Conservation (phyloP, 176 grass and related monocot genomes). For the Carex pumila region DNA sequence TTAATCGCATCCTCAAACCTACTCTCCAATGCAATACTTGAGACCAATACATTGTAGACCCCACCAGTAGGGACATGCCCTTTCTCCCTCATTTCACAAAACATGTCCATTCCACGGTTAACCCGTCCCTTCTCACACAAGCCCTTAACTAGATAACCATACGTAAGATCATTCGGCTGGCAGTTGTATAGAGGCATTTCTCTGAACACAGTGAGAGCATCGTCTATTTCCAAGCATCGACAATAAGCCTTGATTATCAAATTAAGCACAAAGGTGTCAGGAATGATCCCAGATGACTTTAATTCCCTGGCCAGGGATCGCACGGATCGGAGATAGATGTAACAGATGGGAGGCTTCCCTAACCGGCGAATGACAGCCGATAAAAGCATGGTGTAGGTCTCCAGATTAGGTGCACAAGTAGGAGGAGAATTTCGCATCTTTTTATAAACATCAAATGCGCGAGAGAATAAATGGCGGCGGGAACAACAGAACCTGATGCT, state of each 20-base stretch:
- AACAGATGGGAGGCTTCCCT: conserved; percentile 56
- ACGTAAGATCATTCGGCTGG: conserved; percentile 74
- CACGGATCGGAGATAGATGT: conserved; percentile 75
- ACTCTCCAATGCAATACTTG: conserved; percentile 57
- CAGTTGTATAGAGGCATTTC: conserved; percentile 84
- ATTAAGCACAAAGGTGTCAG: conserved; percentile 77
- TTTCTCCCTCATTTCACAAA: conserved; percentile 47
- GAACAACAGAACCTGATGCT: conserved; percentile 80
- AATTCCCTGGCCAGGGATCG: conserved; percentile 71
- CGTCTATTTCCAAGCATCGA: conserved; percentile 65
- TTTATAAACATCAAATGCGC: conserved; percentile 89
- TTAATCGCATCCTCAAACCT: conserved; percentile 55
- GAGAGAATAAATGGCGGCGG: conserved; percentile 66
- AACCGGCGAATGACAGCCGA: conserved; percentile 50
- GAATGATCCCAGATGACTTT: conserved; percentile 80
- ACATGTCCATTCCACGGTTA: conserved; percentile 38
- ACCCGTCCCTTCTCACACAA: conserved; percentile 77
- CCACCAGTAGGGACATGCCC: conserved; percentile 45
- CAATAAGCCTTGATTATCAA: conserved; percentile 82
- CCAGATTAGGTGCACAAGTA: conserved; percentile 43
- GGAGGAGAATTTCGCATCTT: conserved; percentile 46
- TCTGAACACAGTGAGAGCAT: conserved; percentile 69
- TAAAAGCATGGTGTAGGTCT: conserved; percentile 83
- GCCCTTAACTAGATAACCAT: conserved; percentile 71
- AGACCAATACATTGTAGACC: conserved; percentile 63